These are phyloP conservation scores for Nakaseomyces nivariensis DNA, from an alignment of 1,139 yeast species.

Conservation along the genomic window DNA sequence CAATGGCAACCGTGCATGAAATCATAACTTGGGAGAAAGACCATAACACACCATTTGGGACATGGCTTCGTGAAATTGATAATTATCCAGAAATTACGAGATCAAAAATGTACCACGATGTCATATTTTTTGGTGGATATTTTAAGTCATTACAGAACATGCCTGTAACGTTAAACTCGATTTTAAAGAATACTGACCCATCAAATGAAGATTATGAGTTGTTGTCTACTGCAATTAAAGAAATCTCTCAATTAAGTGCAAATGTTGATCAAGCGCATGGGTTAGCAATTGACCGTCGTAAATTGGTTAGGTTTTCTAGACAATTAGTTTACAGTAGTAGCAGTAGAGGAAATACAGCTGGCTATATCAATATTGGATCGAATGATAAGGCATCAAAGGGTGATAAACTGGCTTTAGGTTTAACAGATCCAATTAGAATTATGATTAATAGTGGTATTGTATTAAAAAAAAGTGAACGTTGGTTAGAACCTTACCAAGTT, in stretches of 20 bases:
- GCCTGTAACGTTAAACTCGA: slow-evolving; percentile 56
- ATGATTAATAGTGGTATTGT: slow-evolving; percentile 54
- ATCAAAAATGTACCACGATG: slow-evolving; percentile 44
- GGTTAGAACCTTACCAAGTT: slow-evolving; percentile 39
- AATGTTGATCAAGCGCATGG: slow-evolving; percentile 47
- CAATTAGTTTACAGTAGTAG: slow-evolving; percentile 42
- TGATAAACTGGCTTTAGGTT: slow-evolving; percentile 37
- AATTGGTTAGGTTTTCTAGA: slow-evolving; percentile 37
- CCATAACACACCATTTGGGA: slow-evolving; percentile 40
- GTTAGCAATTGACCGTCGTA: slow-evolving; percentile 45
- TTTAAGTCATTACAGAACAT: slow-evolving; percentile 65
- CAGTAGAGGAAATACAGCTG: slow-evolving; percentile 24
- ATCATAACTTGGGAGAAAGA: slow-evolving; percentile 45
- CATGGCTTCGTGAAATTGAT: slow-evolving; percentile 40
- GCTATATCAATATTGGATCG: slow-evolving; percentile 25
- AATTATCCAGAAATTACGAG: slow-evolving; percentile 34
- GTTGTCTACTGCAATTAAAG: slow-evolving; percentile 45
- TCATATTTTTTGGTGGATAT: slow-evolving; percentile 63
- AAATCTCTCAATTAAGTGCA: slow-evolving; percentile 36
- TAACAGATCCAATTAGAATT: slow-evolving; percentile 47
- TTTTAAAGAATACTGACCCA: slow-evolving; percentile 41
- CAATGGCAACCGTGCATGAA: slow-evolving; percentile 41
- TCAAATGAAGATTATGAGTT: slow-evolving; percentile 47
- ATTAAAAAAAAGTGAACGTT: slow-evolving; percentile 51
- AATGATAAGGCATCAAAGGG: slow-evolving; percentile 18